phyloP scores from a whole-genome alignment of 441 rosid genomes.

The Jatropha podagrica region DNA sequence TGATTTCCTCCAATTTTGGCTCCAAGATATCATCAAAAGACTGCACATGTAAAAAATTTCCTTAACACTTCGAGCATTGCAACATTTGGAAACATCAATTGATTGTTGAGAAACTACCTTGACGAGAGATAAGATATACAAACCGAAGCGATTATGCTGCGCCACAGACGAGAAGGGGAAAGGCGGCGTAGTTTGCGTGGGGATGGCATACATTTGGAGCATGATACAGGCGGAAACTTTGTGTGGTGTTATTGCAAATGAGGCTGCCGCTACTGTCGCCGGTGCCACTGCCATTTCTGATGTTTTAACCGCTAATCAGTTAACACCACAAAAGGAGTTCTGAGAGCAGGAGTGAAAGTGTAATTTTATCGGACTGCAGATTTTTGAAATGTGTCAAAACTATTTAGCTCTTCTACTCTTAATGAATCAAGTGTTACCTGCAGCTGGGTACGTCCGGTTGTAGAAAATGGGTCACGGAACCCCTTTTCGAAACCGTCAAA shows the following conservation, averaged over 20 bases:
- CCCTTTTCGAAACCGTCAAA: too few species aligned
- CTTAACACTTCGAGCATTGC: background rate
- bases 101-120: constrained; percentile 45
- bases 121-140: constrained; percentile 73
- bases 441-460: too few species aligned
- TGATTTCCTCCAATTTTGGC: constrained; percentile 72
- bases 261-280: constrained; percentile 37
- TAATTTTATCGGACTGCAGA: too few species aligned
- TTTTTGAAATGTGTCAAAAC: too few species aligned
- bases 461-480: too few species aligned
- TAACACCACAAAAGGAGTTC: too few species aligned
- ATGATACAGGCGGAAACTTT: constrained; percentile 81
- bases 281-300: constrained; percentile 49
- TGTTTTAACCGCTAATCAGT: background rate
- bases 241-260: constrained; percentile 78
- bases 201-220: constrained; percentile 73
- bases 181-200: constrained; percentile 56
- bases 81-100: too few species aligned
- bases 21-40: constrained; percentile 75
- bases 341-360: too few species aligned
- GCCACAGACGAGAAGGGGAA: constrained; percentile 76
- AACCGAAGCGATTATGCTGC: constrained; percentile 87
- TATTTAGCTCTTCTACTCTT: too few species aligned
- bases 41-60: constrained; percentile 35
- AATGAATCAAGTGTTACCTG: too few species aligned